Percentiles rank a stretch among this genome's conserved stretches.
Conservation (phyloP, 2,329 filamentous ascomycete species). For the Cryphonectria radicalis region DNA sequence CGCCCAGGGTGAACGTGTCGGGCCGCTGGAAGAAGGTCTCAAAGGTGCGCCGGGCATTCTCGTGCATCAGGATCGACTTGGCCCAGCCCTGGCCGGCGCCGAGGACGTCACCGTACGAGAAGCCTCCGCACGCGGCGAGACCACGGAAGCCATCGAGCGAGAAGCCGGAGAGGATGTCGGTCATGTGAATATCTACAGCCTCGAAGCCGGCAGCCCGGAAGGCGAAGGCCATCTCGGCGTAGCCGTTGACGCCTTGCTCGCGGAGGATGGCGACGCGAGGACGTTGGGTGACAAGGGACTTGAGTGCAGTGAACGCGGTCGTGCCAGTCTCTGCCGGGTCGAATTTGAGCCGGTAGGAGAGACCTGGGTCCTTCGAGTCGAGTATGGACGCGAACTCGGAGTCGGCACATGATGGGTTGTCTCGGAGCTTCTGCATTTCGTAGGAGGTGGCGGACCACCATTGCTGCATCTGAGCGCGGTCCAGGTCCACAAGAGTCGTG, state of each 20-base stretch:
- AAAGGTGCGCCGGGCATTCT: slow-evolving; percentile 76
- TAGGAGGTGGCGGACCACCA: slow-evolving; percentile 89
- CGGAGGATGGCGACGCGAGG: slow-evolving; percentile 89
- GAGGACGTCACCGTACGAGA: slow-evolving; percentile 86
- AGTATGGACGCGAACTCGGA: slow-evolving; percentile 76
- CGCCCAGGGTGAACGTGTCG: slow-evolving; percentile 90
- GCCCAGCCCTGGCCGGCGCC: slow-evolving; percentile 98
- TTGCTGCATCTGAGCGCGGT: slow-evolving; percentile 76
- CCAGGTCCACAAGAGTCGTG: slow-evolving; percentile 69
- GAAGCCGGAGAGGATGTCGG: slow-evolving; percentile 79
- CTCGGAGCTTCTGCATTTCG: slow-evolving; percentile 87
- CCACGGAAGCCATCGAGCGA: slow-evolving; percentile 84
- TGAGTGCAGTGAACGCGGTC: slow-evolving; percentile 67
- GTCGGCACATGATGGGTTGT: slow-evolving; percentile 86
- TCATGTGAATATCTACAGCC: slow-evolving; percentile 95
- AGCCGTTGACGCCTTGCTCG: slow-evolving; percentile 93
- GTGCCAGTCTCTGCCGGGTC: slow-evolving; percentile 77
- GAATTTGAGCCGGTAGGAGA: slow-evolving; percentile 83
- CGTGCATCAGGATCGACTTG: slow-evolving; percentile 86
- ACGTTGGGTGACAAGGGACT: slow-evolving; percentile 57
- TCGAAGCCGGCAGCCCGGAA: slow-evolving; percentile 92
- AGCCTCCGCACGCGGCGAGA: slow-evolving; percentile 92
- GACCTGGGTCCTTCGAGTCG: slow-evolving; percentile 78
- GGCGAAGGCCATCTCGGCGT: slow-evolving; percentile 97
- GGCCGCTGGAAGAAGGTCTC: slow-evolving; percentile 81